phyloP scores from a whole-genome alignment of 768 basidiomycete genomes.

The Chiua virens region DNA sequence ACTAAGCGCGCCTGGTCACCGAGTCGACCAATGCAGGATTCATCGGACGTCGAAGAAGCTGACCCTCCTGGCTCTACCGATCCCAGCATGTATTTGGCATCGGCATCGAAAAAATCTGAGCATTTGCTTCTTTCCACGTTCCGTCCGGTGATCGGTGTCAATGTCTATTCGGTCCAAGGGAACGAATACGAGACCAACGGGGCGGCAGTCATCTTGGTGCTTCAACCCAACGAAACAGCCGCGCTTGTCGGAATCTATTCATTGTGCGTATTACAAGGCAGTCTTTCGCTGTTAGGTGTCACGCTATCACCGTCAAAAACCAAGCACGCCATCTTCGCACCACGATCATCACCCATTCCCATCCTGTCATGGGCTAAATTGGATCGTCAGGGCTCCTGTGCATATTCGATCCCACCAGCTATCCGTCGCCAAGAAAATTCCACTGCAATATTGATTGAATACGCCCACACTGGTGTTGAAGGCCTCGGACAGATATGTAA shows the following conservation, averaged over 20 bases:
- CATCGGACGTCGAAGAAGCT: conserved; percentile 46
- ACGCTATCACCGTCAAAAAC: conserved; percentile 41
- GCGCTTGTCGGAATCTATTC: conserved; percentile 68
- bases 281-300: conserved; percentile 58
- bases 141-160: conserved; percentile 41
- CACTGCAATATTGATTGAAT: conserved; percentile 57
- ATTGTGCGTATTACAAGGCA: conserved; percentile 62
- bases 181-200: background rate
- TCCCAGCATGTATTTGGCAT: background rate
- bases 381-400: conserved; percentile 10
- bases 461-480: conserved; percentile 60
- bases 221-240: conserved; percentile 51
- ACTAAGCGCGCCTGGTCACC: conserved; percentile 57
- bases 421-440: conserved; percentile 16
- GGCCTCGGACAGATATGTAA: conserved; percentile 63
- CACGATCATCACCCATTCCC: conserved; percentile 77
- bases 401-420: conserved; percentile 10
- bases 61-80: conserved; percentile 13
- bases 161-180: conserved; percentile 22
- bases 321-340: conserved; percentile 65
- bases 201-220: conserved; percentile 40
- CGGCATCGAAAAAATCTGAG: conserved; percentile 11
- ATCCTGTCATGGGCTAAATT: conserved; percentile 35
- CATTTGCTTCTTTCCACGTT: conserved; percentile 48
- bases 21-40: conserved; percentile 48